Base-by-base conservation (phyloP, 2,329 filamentous ascomycete genomes). In the Fusarium bactridioides region DNA sequence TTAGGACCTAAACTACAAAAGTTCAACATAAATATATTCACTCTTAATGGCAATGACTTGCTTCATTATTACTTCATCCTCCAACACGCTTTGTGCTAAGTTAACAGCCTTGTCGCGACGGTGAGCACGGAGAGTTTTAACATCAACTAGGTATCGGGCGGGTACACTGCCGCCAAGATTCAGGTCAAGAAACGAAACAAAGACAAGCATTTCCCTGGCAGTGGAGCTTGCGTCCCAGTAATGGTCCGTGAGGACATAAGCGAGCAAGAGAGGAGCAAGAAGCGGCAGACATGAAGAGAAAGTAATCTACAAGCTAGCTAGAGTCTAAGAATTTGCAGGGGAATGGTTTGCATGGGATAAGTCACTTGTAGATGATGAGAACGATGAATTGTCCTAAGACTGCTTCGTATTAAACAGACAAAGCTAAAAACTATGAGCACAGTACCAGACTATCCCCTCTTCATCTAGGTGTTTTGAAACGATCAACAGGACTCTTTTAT, bases 371-470 rank as follows among this genome's bases (percentile, higher is more conserved):
- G 16, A 23, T 1, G 9, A 10, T 12, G 3, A 3, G 5, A 31
- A 21, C 10, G 8, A 11, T 10, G 9, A 18, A 27, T 67, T 67
- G 44, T 67, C 64, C 62, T 45, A 48, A 67, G 53, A 47, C 41
- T 40, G 64, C 64, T 66, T 67, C 64, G 64, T 37, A 67, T 67
- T 31, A 51, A 67, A 67, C 64, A 67, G 64, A 57, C 44, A 66
- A 67, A 67, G 45, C 64, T 67, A 67, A 61, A 67, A 67, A 61
- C 27, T 51, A 67, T 64, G 62, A 67, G 64, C 64, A 67, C 64
- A 67, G 64, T 67, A 60, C 64, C 64, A 67, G 64, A 67, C 62
- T 58, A 67, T 67, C 62, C 64, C 64, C 47, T 67, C 53, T 59
- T 67, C 62, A 67, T 67, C 64, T 61, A 40, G 40, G 29, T 35